These are phyloP conservation scores for Prunus mira DNA, from an alignment of 306 rosid species.

Conservation along the genomic window DNA sequence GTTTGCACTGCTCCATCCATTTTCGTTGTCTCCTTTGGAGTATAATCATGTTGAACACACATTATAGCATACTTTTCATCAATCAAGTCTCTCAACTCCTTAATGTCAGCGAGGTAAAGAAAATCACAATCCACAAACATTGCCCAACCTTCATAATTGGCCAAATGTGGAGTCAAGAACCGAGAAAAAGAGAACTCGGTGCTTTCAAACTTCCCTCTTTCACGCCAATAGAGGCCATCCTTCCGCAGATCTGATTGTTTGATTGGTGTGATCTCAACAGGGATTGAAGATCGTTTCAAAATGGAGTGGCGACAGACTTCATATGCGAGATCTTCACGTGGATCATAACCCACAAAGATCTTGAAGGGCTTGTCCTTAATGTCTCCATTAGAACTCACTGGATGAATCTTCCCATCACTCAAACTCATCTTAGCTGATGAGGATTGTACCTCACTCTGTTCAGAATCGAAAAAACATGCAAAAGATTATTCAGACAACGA, in stretches of 20 bases:
- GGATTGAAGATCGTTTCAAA: slow-evolving; percentile 14
- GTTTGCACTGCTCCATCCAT: slow-evolving; percentile 24
- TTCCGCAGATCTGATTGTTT: slow-evolving; percentile 17
- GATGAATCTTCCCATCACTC: slow-evolving; percentile 8
- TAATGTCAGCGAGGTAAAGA: slow-evolving; percentile 22
- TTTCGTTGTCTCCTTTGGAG: slow-evolving; percentile 21
- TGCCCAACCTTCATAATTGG: slow-evolving; percentile 23
- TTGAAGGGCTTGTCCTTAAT: slow-evolving; percentile 10
- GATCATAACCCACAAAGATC: slow-evolving; percentile 25
- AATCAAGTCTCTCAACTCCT: slow-evolving; percentile 11
- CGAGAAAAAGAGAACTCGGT: slow-evolving; percentile 22
- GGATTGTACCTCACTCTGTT: neutral
- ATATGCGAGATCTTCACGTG: slow-evolving; percentile 20
- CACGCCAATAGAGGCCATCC: slow-evolving; percentile 13
- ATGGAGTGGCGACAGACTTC: slow-evolving; percentile 20
- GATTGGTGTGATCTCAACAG: slow-evolving; percentile 13
- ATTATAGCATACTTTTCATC: slow-evolving; percentile 17
- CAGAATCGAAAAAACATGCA: neutral
- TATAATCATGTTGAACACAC: slow-evolving; percentile 24
- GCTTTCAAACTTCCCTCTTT: slow-evolving; percentile 18
- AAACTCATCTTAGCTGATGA: slow-evolving; percentile 4
- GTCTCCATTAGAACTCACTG: slow-evolving; percentile 5
- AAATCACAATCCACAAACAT: slow-evolving; percentile 25
- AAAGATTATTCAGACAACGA: neutral
- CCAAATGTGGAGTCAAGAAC: slow-evolving; percentile 21